Evolutionary conservation across 345 rosid species (phyloP), one percentile per base, ranked within the genome.

Genomic region (Noccaea bulbosa): DNA sequence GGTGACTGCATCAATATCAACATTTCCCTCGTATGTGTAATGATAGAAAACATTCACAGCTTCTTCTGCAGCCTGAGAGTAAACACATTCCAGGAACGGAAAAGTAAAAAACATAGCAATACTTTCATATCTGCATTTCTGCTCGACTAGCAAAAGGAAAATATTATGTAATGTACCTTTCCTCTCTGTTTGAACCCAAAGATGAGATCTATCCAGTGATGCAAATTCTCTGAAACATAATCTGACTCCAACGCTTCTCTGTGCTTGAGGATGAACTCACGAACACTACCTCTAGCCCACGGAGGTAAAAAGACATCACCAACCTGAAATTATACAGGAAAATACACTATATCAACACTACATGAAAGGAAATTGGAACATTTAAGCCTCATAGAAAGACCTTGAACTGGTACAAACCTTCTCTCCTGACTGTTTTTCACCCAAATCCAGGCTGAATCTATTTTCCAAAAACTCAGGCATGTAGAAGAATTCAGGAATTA

Each of bases 1-100:
- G 47, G 88, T 85, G 68, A 95, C 99, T 7, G 97, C 87, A 83
- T 95, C 99, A 60, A 95, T 95, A 79, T 95, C 99, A 69, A 95
- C 99, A 71, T 93, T 95, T 24, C 99, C 99, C 78, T 95, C 99
- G 33, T 95, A 95, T 10, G 99, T 95, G 85, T 95, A 95, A 77
- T 95, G 99, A 77, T 95, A 95, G 91, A 92, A 95, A 67, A 95
- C 99, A 82, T 95, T 95, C 17, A 92, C 92, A 63, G 97, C 94
- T 68, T 95, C 99, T 85, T 95, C 99, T 62, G 99, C 97, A 5
- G 90, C 97, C 99, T 95, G 88, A 61, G 71, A 77, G 68, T 57
- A 24, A 50, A 74, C 65, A 74, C 65, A 71, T 54, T 56, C 62
- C 67, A 62, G 33, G 55, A 51, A 61, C 30, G 41, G 20, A 40